A percentile compares a stretch with the other conserved stretches of the same genome.
Evolutionary conservation across 164 flowering plant genomes (phyloP).

Genomic region (Umbilicus rupestris): DNA sequence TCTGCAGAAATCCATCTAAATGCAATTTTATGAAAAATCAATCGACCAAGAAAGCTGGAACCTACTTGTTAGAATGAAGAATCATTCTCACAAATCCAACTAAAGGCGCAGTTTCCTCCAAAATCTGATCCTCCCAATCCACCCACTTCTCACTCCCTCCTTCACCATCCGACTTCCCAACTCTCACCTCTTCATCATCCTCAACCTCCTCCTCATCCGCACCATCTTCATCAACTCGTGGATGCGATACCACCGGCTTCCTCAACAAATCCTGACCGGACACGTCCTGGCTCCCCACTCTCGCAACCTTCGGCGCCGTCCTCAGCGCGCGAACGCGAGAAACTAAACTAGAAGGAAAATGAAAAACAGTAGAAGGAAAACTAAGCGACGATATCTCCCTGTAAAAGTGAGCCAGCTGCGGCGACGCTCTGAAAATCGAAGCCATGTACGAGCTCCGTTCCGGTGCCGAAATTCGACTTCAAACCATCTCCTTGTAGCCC

Average conservation of each 20-base stretch:
- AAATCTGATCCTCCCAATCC: conserved; percentile 87
- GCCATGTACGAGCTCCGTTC: neutral
- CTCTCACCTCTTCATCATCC: conserved; percentile 15
- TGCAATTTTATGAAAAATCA: too few relatives aligned
- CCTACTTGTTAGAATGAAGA: conserved; percentile 86
- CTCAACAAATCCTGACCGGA: conserved; percentile 31
- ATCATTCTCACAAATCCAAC: conserved; percentile 87
- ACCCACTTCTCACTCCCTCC: conserved; percentile 24
- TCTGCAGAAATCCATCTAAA: too few relatives aligned
- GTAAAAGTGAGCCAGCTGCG: neutral
- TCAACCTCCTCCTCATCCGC: conserved; percentile 15
- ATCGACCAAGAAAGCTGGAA: neutral
- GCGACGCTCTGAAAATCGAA: neutral
- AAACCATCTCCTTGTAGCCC: neutral
- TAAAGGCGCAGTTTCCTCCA: conserved; percentile 89
- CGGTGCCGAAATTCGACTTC: neutral
- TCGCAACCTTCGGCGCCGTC: conserved; percentile 21
- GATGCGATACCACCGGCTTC: conserved; percentile 4
- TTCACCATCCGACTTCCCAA: conserved; percentile 5
- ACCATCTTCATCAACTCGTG: conserved; percentile 10
- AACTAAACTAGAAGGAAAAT: neutral
- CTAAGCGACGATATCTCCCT: neutral
- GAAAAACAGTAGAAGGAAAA: neutral
- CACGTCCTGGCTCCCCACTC: conserved; percentile 19
- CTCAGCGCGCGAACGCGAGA: conserved; percentile 22